Conservation (phyloP, 2,329 filamentous ascomycete species). For the Aspergillus pseudoviridinutans region DNA sequence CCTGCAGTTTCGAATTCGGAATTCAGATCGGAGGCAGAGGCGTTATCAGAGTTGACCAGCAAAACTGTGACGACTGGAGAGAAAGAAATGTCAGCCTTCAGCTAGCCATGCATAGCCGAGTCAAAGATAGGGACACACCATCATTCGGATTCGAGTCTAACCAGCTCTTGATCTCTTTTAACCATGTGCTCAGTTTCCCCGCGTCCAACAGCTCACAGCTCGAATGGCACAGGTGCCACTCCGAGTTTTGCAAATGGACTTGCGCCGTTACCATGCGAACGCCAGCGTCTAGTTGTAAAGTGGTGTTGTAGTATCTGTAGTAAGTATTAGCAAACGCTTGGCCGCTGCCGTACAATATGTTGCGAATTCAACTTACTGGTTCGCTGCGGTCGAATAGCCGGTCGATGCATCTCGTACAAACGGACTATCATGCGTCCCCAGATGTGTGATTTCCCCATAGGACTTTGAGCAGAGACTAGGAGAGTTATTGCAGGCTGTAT, state of each 20-base stretch:
- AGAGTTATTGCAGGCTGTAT: slow-evolving; percentile 73
- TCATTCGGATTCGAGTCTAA: slow-evolving; percentile 67
- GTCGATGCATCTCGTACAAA: slow-evolving; percentile 65
- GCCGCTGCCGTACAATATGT: not conserved
- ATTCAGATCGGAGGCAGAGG: slow-evolving; percentile 53
- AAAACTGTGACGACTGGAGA: slow-evolving; percentile 63
- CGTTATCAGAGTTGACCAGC: slow-evolving; percentile 65
- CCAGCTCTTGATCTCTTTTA: slow-evolving; percentile 63
- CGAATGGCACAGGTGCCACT: slow-evolving; percentile 67
- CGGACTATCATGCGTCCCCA: slow-evolving; percentile 71
- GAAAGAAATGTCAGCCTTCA: slow-evolving; percentile 2
- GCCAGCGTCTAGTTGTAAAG: slow-evolving; percentile 65
- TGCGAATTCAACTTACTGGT: slow-evolving; percentile 54
- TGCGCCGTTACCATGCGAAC: slow-evolving; percentile 69
- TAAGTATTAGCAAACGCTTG: slow-evolving; percentile 4
- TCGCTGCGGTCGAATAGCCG: slow-evolving; percentile 60
- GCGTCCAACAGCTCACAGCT: slow-evolving; percentile 65
- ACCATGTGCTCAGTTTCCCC: slow-evolving; percentile 62
- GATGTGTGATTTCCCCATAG: slow-evolving; percentile 73
- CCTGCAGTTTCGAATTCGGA: slow-evolving; percentile 54
- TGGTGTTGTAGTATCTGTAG: slow-evolving; percentile 59
- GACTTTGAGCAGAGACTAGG: slow-evolving; percentile 65
- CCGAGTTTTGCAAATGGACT: slow-evolving; percentile 59
- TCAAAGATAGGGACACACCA: slow-evolving; percentile 20
- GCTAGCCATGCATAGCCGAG: not conserved